Conservation (phyloP, 78 protist genomes). For the Dictyostelium capitatum region DNA sequence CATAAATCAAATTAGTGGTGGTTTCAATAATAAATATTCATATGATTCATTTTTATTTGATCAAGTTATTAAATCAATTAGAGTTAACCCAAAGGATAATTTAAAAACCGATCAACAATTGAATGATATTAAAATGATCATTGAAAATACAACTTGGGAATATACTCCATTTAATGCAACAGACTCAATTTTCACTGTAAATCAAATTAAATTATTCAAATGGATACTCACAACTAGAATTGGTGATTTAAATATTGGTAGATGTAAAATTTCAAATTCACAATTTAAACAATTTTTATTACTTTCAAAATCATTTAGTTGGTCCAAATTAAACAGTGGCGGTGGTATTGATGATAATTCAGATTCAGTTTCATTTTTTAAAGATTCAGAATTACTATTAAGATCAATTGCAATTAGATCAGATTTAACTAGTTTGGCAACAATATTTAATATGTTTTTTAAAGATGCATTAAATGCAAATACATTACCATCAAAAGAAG, state of each 20-base stretch:
- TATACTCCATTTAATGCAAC: not conserved
- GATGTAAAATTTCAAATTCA: not conserved
- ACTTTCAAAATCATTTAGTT: not conserved
- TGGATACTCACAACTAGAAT: not conserved
- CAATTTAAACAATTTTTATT: not conserved
- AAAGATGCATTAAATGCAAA: not conserved
- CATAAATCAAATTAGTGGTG: not conserved
- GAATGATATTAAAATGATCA: not conserved
- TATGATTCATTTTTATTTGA: slow-evolving; percentile 3
- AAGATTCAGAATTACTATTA: not conserved
- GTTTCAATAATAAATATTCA: slow-evolving; percentile 1
- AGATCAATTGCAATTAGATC: not conserved
- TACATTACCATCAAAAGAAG: not conserved
- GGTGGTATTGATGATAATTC: not conserved
- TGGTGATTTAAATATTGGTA: not conserved
- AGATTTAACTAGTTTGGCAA: not conserved
- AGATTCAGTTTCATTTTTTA: not conserved
- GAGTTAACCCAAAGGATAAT: not conserved
- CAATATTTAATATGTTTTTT: not conserved
- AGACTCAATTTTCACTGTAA: not conserved
- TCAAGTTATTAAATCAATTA: not conserved
- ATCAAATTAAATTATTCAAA: not conserved
- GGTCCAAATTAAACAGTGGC: no score
- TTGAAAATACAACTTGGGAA: not conserved
- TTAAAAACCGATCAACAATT: slow-evolving; percentile 13